Base-by-base conservation (phyloP, 2,329 filamentous ascomycete genomes). In the Aureobasidium lini region DNA sequence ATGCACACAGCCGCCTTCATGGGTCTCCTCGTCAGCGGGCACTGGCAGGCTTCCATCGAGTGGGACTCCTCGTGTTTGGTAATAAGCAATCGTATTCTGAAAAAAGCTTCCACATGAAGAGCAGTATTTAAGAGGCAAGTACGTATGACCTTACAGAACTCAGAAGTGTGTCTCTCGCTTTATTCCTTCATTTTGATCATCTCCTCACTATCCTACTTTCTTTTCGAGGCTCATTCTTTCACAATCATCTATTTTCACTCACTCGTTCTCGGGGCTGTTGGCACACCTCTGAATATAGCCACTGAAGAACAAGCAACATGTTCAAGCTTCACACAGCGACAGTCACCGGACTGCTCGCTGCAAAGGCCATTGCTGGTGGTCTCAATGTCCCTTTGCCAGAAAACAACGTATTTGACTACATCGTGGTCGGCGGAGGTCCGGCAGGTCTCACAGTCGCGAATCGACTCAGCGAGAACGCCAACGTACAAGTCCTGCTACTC, bases 401-500 rank as follows among this genome's bases (percentile, higher is more conserved):
- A 6, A 60, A 62, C 16, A 48, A 57, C 23, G 34, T 57, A 13
- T 61, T 62, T 54, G 68, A 70, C 63, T 70, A 67, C 37, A 54
- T 70, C 23, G 63, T 70, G 11, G 61, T 70, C 28, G 68, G 68
- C 6, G 64, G 64, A 18, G 67, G 69, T 5, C 66, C 68, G 10
- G 66, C 66, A 43, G 68, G 68, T 29, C 65, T 66, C 16, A 65
- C 66, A n/a, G 64, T 70, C n/a, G 68, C 68, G 0, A 64, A 63
- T 47, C 64, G 69, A 29, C 60, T 71, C 3, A 66, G 65, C 15
- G 66, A 69, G 40, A 60, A 70, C 56, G 64, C 67, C 9, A 62
- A 64, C 40, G 61, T 68, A 34, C 67, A 63, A 13, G 69, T 71
- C 16, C 62, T 69, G 6, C 61, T 71, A 3, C 64, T 71, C 42